Base-by-base conservation (phyloP, 2,329 filamentous ascomycete species). In the Xenoacremonium recifei region DNA sequence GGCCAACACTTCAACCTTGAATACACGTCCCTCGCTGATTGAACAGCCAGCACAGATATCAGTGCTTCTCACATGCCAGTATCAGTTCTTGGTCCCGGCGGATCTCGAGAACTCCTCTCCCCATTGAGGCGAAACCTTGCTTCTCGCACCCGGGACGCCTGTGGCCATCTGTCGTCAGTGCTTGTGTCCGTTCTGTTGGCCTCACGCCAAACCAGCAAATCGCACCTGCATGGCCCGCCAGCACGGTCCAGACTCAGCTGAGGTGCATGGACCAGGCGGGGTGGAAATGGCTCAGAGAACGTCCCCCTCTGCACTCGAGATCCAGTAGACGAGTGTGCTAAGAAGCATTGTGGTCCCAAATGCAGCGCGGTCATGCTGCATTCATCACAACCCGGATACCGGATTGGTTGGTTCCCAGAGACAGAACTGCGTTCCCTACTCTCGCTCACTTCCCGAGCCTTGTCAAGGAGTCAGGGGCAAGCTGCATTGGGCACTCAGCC, bases 171-270 rank as follows among this genome's bases (percentile, higher is more conserved):
- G 43, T 47, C 45, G 37, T 41, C 23, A 27, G 13, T 13, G 23
- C 23, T 13, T 27, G 23, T 27, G 23, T 27, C 23, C 23, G 9
- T 27, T 7, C 23, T 27, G 13, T 48, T 41, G 35, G 38, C 20
- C 37, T 49, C 37, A 40, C 44, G 37, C 48, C 35, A 42, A 46
- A 43, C 35, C 43, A 42, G 42, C 31, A 35, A 30, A 37, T 42
- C 35, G 38, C 40, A 49, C 39, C 34, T 34, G 49, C 44, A 49
- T 46, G 23, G 40, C 23, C 18, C 37, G 35, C 39, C 29, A 51
- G 41, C 37, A 45, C 40, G 51, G 47, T 44, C 51, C 43, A 58
- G 54, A 56, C 49, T 59, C 55, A 58, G 57, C 54, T 51, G 50
- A 53, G 47, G 48, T 42, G 45, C 47, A 52, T 49, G 45, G 45